A percentile compares a stretch with the other conserved stretches of the same genome.
Evolutionary conservation across 306 rosid species (phyloP).

Genomic region (Inga oerstediana): DNA sequence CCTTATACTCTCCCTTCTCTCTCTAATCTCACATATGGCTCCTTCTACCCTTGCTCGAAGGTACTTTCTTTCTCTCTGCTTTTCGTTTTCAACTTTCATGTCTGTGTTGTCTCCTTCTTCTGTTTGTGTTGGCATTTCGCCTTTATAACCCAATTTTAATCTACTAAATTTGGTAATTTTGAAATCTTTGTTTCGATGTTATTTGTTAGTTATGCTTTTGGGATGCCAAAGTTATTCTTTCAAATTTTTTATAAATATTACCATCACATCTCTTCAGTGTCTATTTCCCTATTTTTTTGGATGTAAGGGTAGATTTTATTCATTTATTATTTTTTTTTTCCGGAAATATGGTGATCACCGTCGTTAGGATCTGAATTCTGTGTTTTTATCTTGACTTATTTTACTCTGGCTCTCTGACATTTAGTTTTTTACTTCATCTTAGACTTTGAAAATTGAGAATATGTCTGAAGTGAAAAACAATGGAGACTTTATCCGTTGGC

Average conservation of each 20-base stretch:
- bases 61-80: conserved; percentile 11
- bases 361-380: not conserved
- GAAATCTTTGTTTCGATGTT: not conserved
- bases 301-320: not conserved
- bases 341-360: not conserved
- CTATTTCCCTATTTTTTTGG: conserved; percentile 4
- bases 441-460: conserved; percentile 29
- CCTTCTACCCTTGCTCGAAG: conserved; percentile 1
- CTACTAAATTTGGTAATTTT: not conserved
- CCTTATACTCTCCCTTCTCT: not conserved
- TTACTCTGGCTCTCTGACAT: conserved; percentile 25
- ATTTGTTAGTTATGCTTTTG: conserved; percentile 2
- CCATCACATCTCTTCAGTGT: not conserved
- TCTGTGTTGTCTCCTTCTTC: not conserved
- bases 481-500: conserved; percentile 48
- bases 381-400: not conserved
- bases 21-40: too few species aligned
- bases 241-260: not conserved
- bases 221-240: conserved; percentile 16
- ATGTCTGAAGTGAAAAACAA: conserved; percentile 44
- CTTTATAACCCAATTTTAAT: not conserved
- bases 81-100: not conserved
- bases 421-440: conserved; percentile 17
- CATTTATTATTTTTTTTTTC: too few species aligned
- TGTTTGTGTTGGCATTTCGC: not conserved